Conservation (phyloP, 768 basidiomycete species). For the Panellus pusillus region DNA sequence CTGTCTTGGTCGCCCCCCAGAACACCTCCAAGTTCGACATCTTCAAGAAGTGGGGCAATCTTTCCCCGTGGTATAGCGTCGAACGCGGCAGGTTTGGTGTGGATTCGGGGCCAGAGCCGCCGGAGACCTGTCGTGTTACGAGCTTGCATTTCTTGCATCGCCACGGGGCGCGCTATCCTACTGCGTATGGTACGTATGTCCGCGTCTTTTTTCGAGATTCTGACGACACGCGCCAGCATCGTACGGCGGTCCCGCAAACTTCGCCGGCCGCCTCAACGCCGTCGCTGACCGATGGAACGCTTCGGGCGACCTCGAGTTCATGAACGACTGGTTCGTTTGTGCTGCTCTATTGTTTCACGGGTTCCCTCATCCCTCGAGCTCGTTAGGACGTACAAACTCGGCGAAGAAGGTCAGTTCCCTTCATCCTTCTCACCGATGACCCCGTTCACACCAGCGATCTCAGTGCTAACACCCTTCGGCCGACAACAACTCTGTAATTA, state of each 20-base stretch:
- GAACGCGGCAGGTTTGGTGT: slow-evolving; percentile 65
- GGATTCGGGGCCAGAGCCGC: slow-evolving; percentile 68
- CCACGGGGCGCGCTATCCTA: slow-evolving; percentile 78
- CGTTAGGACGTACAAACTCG: slow-evolving; percentile 83
- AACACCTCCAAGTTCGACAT: slow-evolving; percentile 54
- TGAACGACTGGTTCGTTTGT: slow-evolving; percentile 73
- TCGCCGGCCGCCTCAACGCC: slow-evolving; percentile 56
- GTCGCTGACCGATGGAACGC: slow-evolving; percentile 62
- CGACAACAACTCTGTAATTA: slow-evolving; percentile 72
- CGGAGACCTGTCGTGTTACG: slow-evolving; percentile 67
- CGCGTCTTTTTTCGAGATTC: neutral
- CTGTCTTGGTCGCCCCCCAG: slow-evolving; percentile 59
- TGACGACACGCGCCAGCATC: slow-evolving; percentile 35
- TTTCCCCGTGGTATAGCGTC: slow-evolving; percentile 85
- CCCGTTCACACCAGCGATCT: neutral
- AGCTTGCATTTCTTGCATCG: slow-evolving; percentile 80
- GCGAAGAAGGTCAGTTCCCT: slow-evolving; percentile 65
- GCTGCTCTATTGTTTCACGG: neutral
- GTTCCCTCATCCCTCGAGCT: slow-evolving; percentile 1
- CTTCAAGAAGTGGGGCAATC: slow-evolving; percentile 80
- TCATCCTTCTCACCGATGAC: neutral
- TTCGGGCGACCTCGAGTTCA: slow-evolving; percentile 64
- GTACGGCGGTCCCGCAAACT: slow-evolving; percentile 62
- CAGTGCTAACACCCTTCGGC: slow-evolving; percentile 87
- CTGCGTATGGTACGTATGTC: slow-evolving; percentile 54